Base-by-base conservation (phyloP, 352 stramenopile species). In the Globisporangium mamillatum region DNA sequence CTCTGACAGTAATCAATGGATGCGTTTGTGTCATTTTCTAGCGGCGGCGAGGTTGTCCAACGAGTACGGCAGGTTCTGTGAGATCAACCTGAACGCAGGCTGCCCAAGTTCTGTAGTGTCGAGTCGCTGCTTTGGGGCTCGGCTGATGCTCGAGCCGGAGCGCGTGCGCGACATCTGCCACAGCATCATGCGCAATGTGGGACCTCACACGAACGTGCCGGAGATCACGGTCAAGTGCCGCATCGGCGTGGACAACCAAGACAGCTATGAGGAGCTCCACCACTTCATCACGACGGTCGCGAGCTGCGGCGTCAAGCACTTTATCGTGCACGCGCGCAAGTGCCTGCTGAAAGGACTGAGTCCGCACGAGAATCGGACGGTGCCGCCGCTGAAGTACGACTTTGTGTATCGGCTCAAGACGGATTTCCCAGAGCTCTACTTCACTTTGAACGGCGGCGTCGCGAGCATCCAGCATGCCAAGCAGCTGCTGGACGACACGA, bases 211-310 rank as follows among this genome's bases (percentile, higher is more conserved):
- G 0, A 64, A 70, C 25, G 32, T 60, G 16, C 53, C 76, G 9
- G 81, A 89, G 9, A 88, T 99, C 29, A 99, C 97, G 0, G 97
- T 99, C 68, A 99, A 99, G 77, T 99, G 98, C 77, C 91, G 98
- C 36, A 98, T 99, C 60, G 98, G 98, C 1, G 83, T 98, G 4
- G 96, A 99, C 71, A 78, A 98, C 68, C 86, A 97, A 60, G 90
- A 99, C 77, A 94, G 92, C 70, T 96, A 96, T 76, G 86, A 97
- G 50, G 81, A 95, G 62, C 80, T 99, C 18, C 84, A 94, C 38
- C 70, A 91, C 24, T 99, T 99, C 72, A 88, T 99, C 50, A 74
- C 86, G 55, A 95, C 82, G 4, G 94, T 99, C 1, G 86, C 88
- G 10, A 79, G 80, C 58, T 86, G 89, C 6, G 91, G 95, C 36